These are phyloP conservation scores for Xenoacremonium recifei DNA, from an alignment of 2,329 filamentous ascomycete species.

Conservation along the genomic window DNA sequence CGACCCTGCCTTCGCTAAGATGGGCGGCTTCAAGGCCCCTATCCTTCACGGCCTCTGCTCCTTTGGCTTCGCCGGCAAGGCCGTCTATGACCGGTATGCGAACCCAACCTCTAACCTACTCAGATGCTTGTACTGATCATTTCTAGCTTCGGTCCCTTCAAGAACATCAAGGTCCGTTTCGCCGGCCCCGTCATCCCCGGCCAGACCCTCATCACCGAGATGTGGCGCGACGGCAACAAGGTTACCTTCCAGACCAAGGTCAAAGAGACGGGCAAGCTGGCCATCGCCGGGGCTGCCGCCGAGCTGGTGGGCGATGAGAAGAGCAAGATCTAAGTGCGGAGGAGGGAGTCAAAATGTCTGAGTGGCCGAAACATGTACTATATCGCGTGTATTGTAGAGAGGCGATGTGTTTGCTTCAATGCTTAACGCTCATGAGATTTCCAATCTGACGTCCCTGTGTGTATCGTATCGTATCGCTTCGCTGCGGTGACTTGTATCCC, in stretches of 20 bases:
- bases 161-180: slow-evolving; percentile 91
- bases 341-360: slow-evolving; percentile 10
- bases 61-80: slow-evolving; percentile 89
- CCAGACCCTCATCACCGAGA: slow-evolving; percentile 88
- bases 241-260: slow-evolving; percentile 86
- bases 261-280: slow-evolving; percentile 88
- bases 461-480: too few species aligned
- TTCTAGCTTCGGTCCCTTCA: slow-evolving; percentile 67
- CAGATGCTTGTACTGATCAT: slow-evolving; percentile 4
- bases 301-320: slow-evolving; percentile 56
- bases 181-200: slow-evolving; percentile 82
- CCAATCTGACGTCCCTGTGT: slow-evolving; percentile 15
- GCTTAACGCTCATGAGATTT: slow-evolving; percentile 8
- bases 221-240: slow-evolving; percentile 84
- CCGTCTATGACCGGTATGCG: slow-evolving; percentile 67
- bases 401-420: slow-evolving; percentile 8
- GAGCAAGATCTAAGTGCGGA: slow-evolving; percentile 29
- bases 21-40: slow-evolving; percentile 90
- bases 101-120: neutral
- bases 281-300: slow-evolving; percentile 76
- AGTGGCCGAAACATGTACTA: slow-evolving; percentile 16
- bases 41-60: slow-evolving; percentile 97
- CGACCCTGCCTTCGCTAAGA: slow-evolving; percentile 89
- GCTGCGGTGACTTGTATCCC: slow-evolving; percentile 4
- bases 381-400: slow-evolving; percentile 27